Conservation (phyloP, 2,329 filamentous ascomycete species). For the Fusarium papillatum region DNA sequence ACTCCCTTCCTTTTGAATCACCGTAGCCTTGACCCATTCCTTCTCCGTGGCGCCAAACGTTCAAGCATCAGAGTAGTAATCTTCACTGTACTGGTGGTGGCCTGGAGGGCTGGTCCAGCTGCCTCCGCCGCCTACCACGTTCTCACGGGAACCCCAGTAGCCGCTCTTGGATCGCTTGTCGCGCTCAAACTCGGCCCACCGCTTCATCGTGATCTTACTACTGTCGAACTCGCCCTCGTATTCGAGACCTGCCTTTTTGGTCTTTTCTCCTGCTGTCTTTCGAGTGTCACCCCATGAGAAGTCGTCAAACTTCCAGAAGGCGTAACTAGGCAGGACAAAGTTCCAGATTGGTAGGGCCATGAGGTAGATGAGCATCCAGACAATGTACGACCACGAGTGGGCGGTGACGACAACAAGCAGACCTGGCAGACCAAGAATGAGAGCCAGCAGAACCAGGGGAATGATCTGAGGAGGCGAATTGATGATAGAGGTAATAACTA, state of each 20-base stretch:
- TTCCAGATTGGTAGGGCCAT: constrained; percentile 97
- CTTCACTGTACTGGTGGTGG: constrained; percentile 65
- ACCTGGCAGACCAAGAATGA: constrained; percentile 95
- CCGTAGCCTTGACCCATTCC: constrained; percentile 25
- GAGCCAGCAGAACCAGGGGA: constrained; percentile 86
- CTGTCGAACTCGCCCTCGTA: constrained; percentile 97
- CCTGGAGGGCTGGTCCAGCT: constrained; percentile 59
- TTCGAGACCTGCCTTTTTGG: constrained; percentile 88
- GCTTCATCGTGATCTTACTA: constrained; percentile 99
- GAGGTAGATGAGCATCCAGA: constrained; percentile 98
- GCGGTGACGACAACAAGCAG: constrained; percentile 94
- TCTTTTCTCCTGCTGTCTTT: constrained; percentile 92
- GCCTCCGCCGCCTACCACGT: constrained; percentile 55
- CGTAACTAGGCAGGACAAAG: constrained; percentile 92
- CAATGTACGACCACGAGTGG: constrained; percentile 90
- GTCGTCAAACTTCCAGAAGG: constrained; percentile 99
- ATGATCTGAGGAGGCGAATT: constrained; percentile 85
- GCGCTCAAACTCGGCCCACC: constrained; percentile 96
- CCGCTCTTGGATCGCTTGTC: constrained; percentile 65
- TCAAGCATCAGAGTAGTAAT: constrained; percentile 68
- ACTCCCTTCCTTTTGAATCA: constrained; percentile 38
- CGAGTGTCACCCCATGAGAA: constrained; percentile 99
- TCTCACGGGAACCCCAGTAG: constrained; percentile 68
- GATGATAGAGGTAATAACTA: constrained; percentile 89
- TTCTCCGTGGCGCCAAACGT: constrained; percentile 26